Conservation (phyloP, 352 stramenopile genomes). For the Pilasporangium apinafurcum region DNA sequence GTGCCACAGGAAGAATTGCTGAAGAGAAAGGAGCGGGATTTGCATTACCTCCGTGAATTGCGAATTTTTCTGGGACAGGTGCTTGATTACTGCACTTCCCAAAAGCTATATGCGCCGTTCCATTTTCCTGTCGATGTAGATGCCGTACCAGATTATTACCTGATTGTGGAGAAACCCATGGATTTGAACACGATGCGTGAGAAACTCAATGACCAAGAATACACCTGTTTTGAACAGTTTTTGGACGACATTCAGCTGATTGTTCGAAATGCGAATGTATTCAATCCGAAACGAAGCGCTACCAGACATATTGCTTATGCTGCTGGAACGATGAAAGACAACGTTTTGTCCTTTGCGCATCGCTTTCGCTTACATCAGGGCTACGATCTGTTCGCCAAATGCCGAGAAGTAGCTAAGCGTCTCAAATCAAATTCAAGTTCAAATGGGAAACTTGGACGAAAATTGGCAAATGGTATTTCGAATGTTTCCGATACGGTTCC, state of each 20-base stretch:
- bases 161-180: slow-evolving; percentile 86
- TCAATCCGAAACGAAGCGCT: slow-evolving; percentile 79
- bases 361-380: slow-evolving; percentile 82
- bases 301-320: slow-evolving; percentile 75
- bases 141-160: slow-evolving; percentile 85
- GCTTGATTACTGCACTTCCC: slow-evolving; percentile 71
- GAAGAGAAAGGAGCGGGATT: slow-evolving; percentile 57
- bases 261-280: slow-evolving; percentile 84
- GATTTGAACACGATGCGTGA: slow-evolving; percentile 85
- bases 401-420: slow-evolving; percentile 63
- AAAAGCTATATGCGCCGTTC: slow-evolving; percentile 66
- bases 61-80: slow-evolving; percentile 86
- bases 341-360: slow-evolving; percentile 83
- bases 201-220: slow-evolving; percentile 87
- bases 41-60: slow-evolving; percentile 81
- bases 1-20: slow-evolving; percentile 31
- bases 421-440: slow-evolving; percentile 38
- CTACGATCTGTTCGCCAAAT: slow-evolving; percentile 88
- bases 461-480: too few relatives aligned
- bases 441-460: slow-evolving; percentile 30
- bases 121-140: slow-evolving; percentile 64
- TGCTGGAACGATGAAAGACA: slow-evolving; percentile 85
- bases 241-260: slow-evolving; percentile 86
- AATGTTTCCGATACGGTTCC: too few relatives aligned
- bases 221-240: slow-evolving; percentile 86